Evolutionary conservation across 352 stramenopile genomes (phyloP), one percentile per base, ranked within the genome.

Genomic region (Phytophthora meadii): DNA sequence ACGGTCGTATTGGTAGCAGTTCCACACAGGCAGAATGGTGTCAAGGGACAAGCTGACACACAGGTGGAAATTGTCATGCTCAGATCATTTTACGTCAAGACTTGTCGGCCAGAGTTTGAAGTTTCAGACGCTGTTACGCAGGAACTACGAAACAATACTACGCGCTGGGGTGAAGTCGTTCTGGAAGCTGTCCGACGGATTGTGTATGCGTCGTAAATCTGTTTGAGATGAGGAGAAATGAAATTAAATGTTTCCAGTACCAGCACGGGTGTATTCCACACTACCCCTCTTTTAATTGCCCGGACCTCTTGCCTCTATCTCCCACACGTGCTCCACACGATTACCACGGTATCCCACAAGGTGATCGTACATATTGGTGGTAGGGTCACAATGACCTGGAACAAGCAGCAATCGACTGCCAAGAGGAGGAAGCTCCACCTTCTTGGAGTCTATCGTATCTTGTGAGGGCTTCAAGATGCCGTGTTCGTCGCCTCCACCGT

Each of bases 331-430:
- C 54, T 89, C 82, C 12, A 91, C 80, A 7, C 68, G 22, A 17
- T 72, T 68, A 22, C 75, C 75, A 27, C 82, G 82, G 52, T 79
- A 89, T 25, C 78, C 79, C 10, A 93, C 73, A 15, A 90, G 48
- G 56, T 86, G 84, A 64, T 93, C 85, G 66, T 94, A 90, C 51
- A 92, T 68, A 58, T 94, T 94, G 14, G 76, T 76, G 15, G 82
- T 92, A n/a, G 86, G 86, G 41, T 94, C 86, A 36, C 81, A 89
- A 49, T 94, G 86, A 1, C 82, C 80, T 0, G 85, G 85, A 25
- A 76, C 77, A 19, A 94, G 79, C 46, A 89, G 50, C 54, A 92
- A 56, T 58, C 88, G 82, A 39, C 70, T 64, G 14, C 82, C 84
- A 10, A 92, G 55, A 56, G 60, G 19, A 2, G 84, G 82, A 59